These are phyloP conservation scores for Euphrasia confusa DNA, from an alignment of 257 asterid species.

Conservation along the genomic window DNA sequence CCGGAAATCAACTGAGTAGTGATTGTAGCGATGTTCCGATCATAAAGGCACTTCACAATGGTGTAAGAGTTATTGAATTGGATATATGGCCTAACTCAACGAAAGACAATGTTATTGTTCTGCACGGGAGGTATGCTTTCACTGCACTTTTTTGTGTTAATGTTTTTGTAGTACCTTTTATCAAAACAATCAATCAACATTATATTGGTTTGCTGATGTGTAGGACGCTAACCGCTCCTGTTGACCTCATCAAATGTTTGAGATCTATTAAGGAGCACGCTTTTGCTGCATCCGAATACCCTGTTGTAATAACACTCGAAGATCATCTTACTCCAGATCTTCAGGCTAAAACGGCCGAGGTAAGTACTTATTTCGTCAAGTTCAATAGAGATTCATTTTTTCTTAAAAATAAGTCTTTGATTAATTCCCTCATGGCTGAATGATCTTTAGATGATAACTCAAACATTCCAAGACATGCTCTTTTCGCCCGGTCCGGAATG, in stretches of 20 bases:
- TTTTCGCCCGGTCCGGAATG: slow-evolving; percentile 33
- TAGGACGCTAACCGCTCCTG: slow-evolving; percentile 40
- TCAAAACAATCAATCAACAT: background rate
- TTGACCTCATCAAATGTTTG: slow-evolving; percentile 34
- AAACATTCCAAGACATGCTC: slow-evolving; percentile 41
- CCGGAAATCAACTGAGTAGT: slow-evolving; percentile 52
- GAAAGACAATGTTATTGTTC: slow-evolving; percentile 32
- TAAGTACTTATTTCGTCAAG: slow-evolving; percentile 10
- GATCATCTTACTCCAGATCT: slow-evolving; percentile 40
- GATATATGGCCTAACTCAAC: slow-evolving; percentile 46
- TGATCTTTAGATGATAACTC: slow-evolving; percentile 33
- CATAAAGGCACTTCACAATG: slow-evolving; percentile 33
- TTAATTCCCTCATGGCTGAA: slow-evolving; percentile 13
- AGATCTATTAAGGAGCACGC: slow-evolving; percentile 41
- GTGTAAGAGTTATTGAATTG: slow-evolving; percentile 46
- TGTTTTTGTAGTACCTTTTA: no score
- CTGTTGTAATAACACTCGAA: slow-evolving; percentile 44
- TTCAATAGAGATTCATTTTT: background rate
- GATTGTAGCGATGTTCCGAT: slow-evolving; percentile 46
- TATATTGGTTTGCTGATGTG: slow-evolving; percentile 1
- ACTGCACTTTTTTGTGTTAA: background rate
- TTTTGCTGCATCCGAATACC: slow-evolving; percentile 36
- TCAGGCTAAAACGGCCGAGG: slow-evolving; percentile 42
- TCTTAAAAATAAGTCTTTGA: background rate
- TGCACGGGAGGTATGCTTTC: slow-evolving; percentile 40